These are phyloP conservation scores for Dendrocalamus sinicus DNA, from an alignment of 176 grass and related monocot genomes.

Conservation along the genomic window DNA sequence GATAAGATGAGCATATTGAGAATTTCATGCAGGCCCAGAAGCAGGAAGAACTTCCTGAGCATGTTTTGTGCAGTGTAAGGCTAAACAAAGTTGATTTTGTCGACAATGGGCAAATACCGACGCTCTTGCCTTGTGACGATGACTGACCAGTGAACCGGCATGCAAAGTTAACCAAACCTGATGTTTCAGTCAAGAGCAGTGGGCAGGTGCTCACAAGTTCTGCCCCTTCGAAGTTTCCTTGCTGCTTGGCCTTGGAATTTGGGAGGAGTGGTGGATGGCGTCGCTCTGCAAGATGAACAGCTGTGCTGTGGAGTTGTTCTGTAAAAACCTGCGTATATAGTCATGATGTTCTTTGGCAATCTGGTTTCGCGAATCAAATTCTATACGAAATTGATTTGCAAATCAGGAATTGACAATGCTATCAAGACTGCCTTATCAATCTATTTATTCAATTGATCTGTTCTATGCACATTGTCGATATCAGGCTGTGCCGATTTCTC, in stretches of 20 bases:
- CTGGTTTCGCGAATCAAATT: slow-evolving; percentile 24
- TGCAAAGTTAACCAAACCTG: slow-evolving; percentile 31
- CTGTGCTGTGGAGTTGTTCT: not conserved
- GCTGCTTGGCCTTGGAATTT: slow-evolving; percentile 30
- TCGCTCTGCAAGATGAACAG: slow-evolving; percentile 13
- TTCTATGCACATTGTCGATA: slow-evolving; percentile 32
- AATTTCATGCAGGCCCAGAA: slow-evolving; percentile 85
- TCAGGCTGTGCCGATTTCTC: not conserved
- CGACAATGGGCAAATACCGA: slow-evolving; percentile 81
- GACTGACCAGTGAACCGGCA: slow-evolving; percentile 46
- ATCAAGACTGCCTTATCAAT: slow-evolving; percentile 5
- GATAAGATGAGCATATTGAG: slow-evolving; percentile 30
- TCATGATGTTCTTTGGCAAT: slow-evolving; percentile 33
- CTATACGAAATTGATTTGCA: not conserved
- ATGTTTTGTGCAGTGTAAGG: slow-evolving; percentile 86
- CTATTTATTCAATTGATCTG: slow-evolving; percentile 47
- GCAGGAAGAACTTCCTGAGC: slow-evolving; percentile 96
- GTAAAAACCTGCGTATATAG: slow-evolving; percentile 42
- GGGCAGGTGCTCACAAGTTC: slow-evolving; percentile 7
- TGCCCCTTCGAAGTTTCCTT: slow-evolving; percentile 27
- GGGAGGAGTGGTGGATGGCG: not conserved
- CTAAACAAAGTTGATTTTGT: slow-evolving; percentile 83
- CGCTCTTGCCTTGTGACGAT: slow-evolving; percentile 64
- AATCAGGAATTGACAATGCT: slow-evolving; percentile 1
- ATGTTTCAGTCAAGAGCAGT: slow-evolving; percentile 34